Evolutionary conservation across 306 rosid species (phyloP), one percentile per base, ranked within the genome.

Genomic region (Prinsepia uniflora): DNA sequence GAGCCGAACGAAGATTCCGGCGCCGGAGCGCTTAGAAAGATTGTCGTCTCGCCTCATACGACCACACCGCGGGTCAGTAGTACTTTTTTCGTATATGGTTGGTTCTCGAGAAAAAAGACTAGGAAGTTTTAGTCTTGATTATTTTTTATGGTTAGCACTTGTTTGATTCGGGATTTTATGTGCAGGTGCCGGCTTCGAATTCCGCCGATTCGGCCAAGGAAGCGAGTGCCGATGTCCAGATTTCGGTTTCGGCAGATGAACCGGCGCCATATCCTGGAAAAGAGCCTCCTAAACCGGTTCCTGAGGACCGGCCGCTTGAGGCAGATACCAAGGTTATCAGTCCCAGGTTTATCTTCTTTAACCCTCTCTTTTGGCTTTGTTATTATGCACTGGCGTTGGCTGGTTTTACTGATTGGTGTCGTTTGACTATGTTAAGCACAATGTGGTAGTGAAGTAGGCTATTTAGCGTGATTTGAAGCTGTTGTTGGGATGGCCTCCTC

Each of bases 1-100:
- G 99, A 95, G 77, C 97, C 99, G 20, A 5, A 86, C 75, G 87
- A 81, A 45, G 96, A 87, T 43, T 74, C 92, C 69, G 84, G 87
- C 72, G 83, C 92, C 65, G 73, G 84, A 47, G 75, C 84, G 46
- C 75, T 79, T 56, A 24, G 90, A 47, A 81, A 60, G 83, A 80
- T 81, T n/a, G 80, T 72, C 63, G 76, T 70, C 56, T 66, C 80
- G 14, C 80, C 85, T 58, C 76, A 59, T 14, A 68, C 63, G 10
- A 41, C 59, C 59, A 9, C 54, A 18, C 75, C 72, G 47, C 71
- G 78, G 6, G 79, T 73, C 64, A 75, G 59, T 75, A 1, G 36
- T 30, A 30, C 36, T 30, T 2, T n/a, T 14, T 45, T 39, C 7
- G 15, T 8, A 6, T 3, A 5, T 44, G 64, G 46, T 61, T 63